Evolutionary conservation across 1,139 yeast genomes (phyloP).

Genomic region (Candida sanyaensis): DNA sequence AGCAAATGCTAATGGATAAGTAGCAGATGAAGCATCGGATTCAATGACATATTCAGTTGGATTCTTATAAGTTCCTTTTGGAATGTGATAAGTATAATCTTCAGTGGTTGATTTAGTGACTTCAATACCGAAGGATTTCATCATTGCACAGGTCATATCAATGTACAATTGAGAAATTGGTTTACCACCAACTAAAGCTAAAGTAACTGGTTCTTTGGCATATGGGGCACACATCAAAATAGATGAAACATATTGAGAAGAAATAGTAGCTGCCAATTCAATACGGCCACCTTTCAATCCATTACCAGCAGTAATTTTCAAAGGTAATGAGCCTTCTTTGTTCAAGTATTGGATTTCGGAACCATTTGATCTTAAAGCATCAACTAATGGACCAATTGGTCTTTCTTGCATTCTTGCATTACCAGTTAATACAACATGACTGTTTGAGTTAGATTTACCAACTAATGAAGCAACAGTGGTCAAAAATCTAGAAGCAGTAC

Average conservation of each 20-base stretch:
- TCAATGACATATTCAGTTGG: constrained; percentile 88
- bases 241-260: constrained; percentile 97
- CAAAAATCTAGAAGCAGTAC: constrained; percentile 94
- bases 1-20: constrained; percentile 96
- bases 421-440: constrained; percentile 75
- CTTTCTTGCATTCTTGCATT: constrained; percentile 97
- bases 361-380: constrained; percentile 83
- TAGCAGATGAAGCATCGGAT: constrained; percentile 98
- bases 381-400: constrained; percentile 96
- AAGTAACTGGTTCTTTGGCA: constrained; percentile 83
- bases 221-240: constrained; percentile 97
- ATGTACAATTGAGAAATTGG: constrained; percentile 95
- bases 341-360: constrained; percentile 71
- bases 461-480: constrained; percentile 90
- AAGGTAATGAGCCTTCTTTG: constrained; percentile 81
- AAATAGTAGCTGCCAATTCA: constrained; percentile 92
- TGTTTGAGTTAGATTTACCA: constrained; percentile 31
- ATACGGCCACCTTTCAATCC: constrained; percentile 89
- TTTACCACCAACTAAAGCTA: constrained; percentile 90
- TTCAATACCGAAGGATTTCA: constrained; percentile 82
- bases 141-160: constrained; percentile 96
- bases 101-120: constrained; percentile 75
- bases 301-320: constrained; percentile 66
- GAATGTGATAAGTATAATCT: constrained; percentile 85
- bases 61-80: constrained; percentile 75